These are phyloP conservation scores for Coemansia sp. DNA, from an alignment of 192 early-diverging fungal species.

Conservation along the genomic window DNA sequence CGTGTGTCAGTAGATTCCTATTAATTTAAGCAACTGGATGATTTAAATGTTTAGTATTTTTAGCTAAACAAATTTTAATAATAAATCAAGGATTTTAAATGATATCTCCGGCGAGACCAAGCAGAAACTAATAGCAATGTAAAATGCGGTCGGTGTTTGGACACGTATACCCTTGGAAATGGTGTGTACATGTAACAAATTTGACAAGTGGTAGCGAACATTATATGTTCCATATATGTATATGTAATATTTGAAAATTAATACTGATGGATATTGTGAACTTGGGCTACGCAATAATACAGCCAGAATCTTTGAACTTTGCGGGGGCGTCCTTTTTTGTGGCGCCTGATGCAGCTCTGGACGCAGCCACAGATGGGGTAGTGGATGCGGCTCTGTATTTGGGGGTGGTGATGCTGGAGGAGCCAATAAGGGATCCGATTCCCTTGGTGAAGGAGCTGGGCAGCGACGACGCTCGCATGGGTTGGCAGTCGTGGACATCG, in stretches of 20 bases:
- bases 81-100: too few relatives aligned
- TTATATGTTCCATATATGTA: not conserved
- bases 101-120: too few relatives aligned
- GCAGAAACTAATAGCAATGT: too few relatives aligned
- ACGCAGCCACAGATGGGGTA: not conserved
- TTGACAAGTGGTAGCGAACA: too few relatives aligned
- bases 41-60: too few relatives aligned
- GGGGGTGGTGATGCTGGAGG: not conserved
- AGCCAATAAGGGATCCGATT: not conserved
- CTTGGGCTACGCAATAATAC: slow-evolving; percentile 34
- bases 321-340: not conserved
- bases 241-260: too few relatives aligned
- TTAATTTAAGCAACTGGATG: too few relatives aligned
- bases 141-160: too few relatives aligned
- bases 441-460: slow-evolving; percentile 7
- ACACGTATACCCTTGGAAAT: too few relatives aligned
- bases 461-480: slow-evolving; percentile 21
- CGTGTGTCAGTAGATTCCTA: slow-evolving; percentile 8
- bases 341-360: slow-evolving; percentile 3
- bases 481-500: slow-evolving; percentile 65
- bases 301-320: slow-evolving; percentile 34
- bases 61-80: too few relatives aligned
- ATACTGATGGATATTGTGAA: too few relatives aligned
- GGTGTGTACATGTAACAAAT: too few relatives aligned
- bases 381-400: not conserved